Evolutionary conservation across 2,329 filamentous ascomycete species (phyloP), one percentile per base, ranked within the genome.

Genomic region (Teratosphaeria viscida): DNA sequence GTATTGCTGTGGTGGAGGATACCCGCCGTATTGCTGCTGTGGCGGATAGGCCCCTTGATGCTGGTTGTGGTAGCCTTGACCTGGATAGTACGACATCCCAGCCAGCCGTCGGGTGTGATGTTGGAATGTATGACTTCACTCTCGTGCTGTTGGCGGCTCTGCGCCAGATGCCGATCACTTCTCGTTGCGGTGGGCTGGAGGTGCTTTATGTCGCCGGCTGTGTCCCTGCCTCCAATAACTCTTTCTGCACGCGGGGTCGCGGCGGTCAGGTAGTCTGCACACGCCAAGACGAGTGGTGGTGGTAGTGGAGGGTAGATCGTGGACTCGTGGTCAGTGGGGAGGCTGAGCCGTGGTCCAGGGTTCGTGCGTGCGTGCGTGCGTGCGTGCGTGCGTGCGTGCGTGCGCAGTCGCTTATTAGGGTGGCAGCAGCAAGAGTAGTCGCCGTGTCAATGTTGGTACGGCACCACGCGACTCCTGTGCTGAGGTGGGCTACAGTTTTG

Each of bases 51-150:
- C 63, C 34, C 66, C 66, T 57, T 57, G 52, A 19, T 67, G 63
- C 34, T 68, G 63, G 60, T 68, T 68, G 62, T 70, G 69, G 59
- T 71, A 70, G 54, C 64, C 65, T 62, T 71, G 69, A 56, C 70
- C 70, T 19, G 70, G 69, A 55, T 64, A 69, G 58, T 66, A 66
- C 23, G 67, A 68, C 67, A 70, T 70, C 57, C 52, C 57, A 52
- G 56, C 56, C 7, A 47, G 59, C 29, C 19, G 55, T 37, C 26
- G 52, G 26, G 23, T 19, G 26, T 4, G 19, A 52, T 26, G 23
- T 16, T 29, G 12, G 37, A 57, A 3, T 3, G 39, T 12, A 16
- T 57, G 57, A 27, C 56, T 53, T 16, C 12, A 35, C 11, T 59
- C 11, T 26, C 6, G 19, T n/a, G 16, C 54, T 35, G 4, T 34